A percentile compares a stretch with the other conserved stretches of the same genome.
These are phyloP conservation scores for Cutaneotrichosporon sp. DNA, from an alignment of 1,284 basidiomycete species.

Conservation along the genomic window DNA sequence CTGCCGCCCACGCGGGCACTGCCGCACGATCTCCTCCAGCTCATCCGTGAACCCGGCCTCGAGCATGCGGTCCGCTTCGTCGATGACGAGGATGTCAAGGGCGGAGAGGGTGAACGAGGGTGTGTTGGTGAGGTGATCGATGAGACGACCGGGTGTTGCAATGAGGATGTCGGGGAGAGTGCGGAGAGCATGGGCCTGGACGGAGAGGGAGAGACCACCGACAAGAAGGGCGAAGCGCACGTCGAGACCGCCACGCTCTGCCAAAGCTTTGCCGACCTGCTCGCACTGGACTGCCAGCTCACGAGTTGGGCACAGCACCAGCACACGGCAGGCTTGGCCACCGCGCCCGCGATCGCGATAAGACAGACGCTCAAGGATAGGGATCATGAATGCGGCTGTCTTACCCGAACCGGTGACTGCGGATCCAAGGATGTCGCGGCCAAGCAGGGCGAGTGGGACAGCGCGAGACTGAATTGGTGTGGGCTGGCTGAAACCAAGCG, in stretches of 20 bases:
- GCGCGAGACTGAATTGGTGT: constrained; percentile 93
- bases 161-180: constrained; percentile 87
- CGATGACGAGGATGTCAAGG: constrained; percentile 87
- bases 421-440: constrained; percentile 90
- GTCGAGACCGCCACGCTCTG: constrained; percentile 69
- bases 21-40: constrained; percentile 83
- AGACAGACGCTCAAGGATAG: constrained; percentile 83
- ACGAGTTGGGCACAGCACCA: constrained; percentile 86
- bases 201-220: constrained; percentile 87
- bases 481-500: constrained; percentile 74
- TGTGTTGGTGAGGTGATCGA: constrained; percentile 95
- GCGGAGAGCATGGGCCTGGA: constrained; percentile 78
- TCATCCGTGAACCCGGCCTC: constrained; percentile 98
- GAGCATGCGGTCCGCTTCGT: constrained; percentile 97
- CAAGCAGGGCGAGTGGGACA: constrained; percentile 85
- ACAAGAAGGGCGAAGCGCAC: constrained; percentile 82
- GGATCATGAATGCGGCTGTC: constrained; percentile 92
- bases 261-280: constrained; percentile 80
- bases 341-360: constrained; percentile 77
- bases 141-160: constrained; percentile 91
- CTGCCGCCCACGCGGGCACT: constrained; percentile 82
- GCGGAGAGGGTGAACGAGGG: constrained; percentile 88
- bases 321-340: constrained; percentile 84
- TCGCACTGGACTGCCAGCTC: constrained; percentile 93
- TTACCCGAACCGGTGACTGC: constrained; percentile 96